Evolutionary conservation across 2,329 filamentous ascomycete species (phyloP).

Genomic region (Cryphonectria radicalis): DNA sequence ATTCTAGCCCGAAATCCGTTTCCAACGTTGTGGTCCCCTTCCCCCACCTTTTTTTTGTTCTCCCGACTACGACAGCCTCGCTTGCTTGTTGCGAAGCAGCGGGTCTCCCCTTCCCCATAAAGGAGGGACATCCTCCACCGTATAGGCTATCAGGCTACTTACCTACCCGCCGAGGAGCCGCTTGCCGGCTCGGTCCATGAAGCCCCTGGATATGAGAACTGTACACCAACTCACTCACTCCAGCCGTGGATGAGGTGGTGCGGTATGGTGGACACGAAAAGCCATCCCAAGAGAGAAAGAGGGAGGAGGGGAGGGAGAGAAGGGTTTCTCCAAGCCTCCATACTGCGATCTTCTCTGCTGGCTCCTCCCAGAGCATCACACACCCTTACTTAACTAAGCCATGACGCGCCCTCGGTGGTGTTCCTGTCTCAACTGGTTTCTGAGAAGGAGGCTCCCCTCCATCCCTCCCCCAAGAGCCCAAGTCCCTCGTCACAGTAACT

Average conservation of each 20-base stretch:
- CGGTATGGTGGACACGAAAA: neutral
- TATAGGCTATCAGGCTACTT: neutral
- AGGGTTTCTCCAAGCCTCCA: neutral
- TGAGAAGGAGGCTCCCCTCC: neutral
- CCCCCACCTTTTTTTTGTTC: neutral
- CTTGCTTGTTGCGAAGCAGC: neutral
- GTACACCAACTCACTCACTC: neutral
- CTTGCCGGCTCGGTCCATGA: neutral
- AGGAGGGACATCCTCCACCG: neutral
- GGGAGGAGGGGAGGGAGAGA: neutral
- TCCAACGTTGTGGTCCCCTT: neutral
- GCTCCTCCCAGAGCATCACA: neutral
- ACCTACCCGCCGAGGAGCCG: constrained; percentile 4
- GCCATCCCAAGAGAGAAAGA: neutral
- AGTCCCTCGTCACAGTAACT: neutral
- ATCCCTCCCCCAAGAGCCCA: neutral
- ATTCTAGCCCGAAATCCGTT: neutral
- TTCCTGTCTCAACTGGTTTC: neutral
- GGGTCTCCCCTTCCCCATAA: neutral
- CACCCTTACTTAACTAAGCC: neutral
- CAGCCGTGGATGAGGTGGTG: neutral
- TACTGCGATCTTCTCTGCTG: neutral
- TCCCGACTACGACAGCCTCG: neutral
- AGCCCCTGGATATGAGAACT: neutral
- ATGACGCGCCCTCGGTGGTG: neutral